Conservation (phyloP, 129 eudicot species). For the Glebionis coronaria region DNA sequence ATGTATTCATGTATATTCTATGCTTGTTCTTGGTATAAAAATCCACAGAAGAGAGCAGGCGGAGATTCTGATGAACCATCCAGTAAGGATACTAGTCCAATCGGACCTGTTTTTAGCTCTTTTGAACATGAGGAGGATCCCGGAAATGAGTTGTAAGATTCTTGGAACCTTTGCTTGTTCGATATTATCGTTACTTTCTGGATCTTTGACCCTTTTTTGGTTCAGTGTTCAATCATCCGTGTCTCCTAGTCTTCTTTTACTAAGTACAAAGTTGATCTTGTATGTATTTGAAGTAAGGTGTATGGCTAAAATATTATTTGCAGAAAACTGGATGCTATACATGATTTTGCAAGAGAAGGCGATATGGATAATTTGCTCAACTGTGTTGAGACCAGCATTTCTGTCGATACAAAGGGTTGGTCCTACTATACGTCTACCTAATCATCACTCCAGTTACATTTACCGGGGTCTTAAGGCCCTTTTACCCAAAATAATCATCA, state of each 20-base stretch:
- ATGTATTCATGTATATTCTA: not conserved
- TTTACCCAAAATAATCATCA: too few species aligned
- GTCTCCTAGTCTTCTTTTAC: not conserved
- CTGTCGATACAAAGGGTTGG: conserved; percentile 60
- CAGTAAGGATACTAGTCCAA: conserved; percentile 50
- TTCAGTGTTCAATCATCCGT: conserved; percentile 1
- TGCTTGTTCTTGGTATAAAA: conserved; percentile 19
- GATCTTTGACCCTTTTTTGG: not conserved
- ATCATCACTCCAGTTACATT: too few species aligned
- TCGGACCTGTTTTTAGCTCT: conserved; percentile 93
- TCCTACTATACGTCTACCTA: not conserved
- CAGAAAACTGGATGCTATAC: conserved; percentile 81
- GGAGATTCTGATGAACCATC: conserved; percentile 35
- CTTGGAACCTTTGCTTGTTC: conserved; percentile 11
- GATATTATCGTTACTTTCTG: not conserved
- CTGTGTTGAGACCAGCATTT: conserved; percentile 57
- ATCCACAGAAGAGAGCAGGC: conserved; percentile 47
- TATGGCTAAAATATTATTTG: conserved; percentile 3
- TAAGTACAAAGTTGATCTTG: not conserved
- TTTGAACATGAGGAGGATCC: conserved; percentile 65
- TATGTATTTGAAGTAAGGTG: conserved; percentile 5
- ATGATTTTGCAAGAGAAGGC: conserved; percentile 84
- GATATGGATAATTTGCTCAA: conserved; percentile 57
- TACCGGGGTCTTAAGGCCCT: too few species aligned
- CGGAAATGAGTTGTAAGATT: conserved; percentile 67